Evolutionary conservation across 2,329 filamentous ascomycete species (phyloP), one percentile per base, ranked within the genome.

Genomic region (Monosporascus sp.): DNA sequence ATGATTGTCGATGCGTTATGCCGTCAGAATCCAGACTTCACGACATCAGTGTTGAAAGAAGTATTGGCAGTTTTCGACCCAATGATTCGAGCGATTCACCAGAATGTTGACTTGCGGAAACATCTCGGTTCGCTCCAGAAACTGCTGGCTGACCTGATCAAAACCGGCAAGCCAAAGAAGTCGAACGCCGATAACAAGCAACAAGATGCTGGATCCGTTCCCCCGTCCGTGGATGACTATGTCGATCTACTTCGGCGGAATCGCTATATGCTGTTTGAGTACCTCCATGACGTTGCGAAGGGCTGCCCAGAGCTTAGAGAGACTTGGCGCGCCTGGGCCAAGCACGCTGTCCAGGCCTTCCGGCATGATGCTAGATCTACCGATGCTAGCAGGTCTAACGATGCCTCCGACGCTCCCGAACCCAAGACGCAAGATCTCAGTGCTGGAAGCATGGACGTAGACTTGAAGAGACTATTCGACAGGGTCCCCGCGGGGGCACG

Each of bases 91-190:
- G 73, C 77, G 3, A 74, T 92, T 7, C 89, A 93, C 65, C 80
- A 88, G 51, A 80, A 81, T 2, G 79, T 91, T 24, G 86, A 92
- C 62, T 76, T 93, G 6, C 82, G 82, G 36, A 83, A 83, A 39
- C 87, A 89, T 20, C 69, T 93, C 7, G 77, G 78, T 38, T 83
- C 89, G 37, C 74, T 81, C 2, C 83, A 92, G 65, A 74, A 72
- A 9, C 91, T 94, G 62, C 66, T 92, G 22, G 79, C 81, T 6
- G 88, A 91, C 57, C 79, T 92, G 53, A 82, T 94, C 66, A 82
- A 83, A 56, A 73, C 76, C 3, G 76, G 74, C 61, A 78, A 77
- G 58, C 71, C 77, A 64, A 74, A 71, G 51, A 72, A 71, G 51
- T 69, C 74, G 65, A 73, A 70, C 36, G 71, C 68, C 53, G 57